Percentiles rank a stretch among this genome's conserved stretches.
Evolutionary conservation across 192 early-diverging fungal genomes (phyloP).

Genomic region (Funneliformis geosporum): DNA sequence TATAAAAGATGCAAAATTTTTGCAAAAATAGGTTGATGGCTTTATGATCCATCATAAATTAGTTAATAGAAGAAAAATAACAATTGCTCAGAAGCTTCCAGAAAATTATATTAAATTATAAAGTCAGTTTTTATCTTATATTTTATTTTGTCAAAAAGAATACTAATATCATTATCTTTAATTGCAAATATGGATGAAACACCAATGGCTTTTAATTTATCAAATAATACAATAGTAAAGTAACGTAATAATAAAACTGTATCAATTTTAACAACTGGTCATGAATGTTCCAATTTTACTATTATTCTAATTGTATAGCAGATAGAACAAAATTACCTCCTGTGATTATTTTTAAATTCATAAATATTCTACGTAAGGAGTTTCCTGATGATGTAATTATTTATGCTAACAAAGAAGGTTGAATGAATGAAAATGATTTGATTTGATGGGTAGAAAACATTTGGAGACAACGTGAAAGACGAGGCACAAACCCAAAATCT

Average conservation of each 20-base stretch:
- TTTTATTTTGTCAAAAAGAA: too few relatives aligned
- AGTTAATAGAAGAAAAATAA: not conserved
- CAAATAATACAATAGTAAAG: not conserved
- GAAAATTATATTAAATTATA: not conserved
- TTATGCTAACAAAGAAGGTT: not conserved
- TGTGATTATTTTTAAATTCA: too few relatives aligned
- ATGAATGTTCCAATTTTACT: not conserved
- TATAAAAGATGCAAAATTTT: too few relatives aligned
- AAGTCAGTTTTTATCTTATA: not conserved
- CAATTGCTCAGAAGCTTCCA: not conserved
- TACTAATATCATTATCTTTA: too few relatives aligned
- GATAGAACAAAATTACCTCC: too few relatives aligned
- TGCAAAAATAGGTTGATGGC: too few relatives aligned
- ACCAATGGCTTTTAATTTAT: too few relatives aligned
- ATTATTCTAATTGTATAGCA: too few relatives aligned
- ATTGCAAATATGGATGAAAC: too few relatives aligned
- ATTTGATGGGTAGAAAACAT: not conserved
- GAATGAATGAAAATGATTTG: conserved; percentile 7
- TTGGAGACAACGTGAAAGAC: not conserved
- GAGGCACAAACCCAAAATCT: not conserved
- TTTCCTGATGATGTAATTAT: not conserved
- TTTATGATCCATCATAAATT: too few relatives aligned
- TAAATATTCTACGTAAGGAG: not conserved
- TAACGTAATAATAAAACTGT: not conserved
- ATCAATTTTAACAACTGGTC: not conserved